phyloP scores from a whole-genome alignment of 192 early-diverging fungal species.

The Rhizoclosmatium sp. region DNA sequence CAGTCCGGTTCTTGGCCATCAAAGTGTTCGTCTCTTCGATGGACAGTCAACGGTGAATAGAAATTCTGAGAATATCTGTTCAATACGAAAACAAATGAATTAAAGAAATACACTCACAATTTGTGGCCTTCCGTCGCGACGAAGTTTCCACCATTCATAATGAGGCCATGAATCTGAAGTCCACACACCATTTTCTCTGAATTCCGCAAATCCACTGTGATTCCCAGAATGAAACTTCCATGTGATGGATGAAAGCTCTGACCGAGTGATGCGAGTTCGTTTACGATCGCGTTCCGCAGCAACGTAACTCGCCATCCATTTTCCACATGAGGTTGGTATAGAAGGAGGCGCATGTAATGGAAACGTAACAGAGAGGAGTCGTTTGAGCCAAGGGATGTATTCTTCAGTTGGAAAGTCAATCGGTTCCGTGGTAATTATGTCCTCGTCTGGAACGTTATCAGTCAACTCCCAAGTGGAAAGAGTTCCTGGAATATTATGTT shows the following conservation, averaged over 20 bases:
- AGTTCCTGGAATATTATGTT: not conserved
- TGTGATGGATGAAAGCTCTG: conserved; percentile 1
- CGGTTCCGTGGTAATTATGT: not conserved
- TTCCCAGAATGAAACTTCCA: conserved; percentile 14
- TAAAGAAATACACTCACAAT: not conserved
- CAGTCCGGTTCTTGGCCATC: not conserved
- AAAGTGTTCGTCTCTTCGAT: not conserved
- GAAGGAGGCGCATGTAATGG: conserved; percentile 24
- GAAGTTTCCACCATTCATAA: conserved; percentile 16
- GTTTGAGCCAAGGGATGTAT: conserved; percentile 21
- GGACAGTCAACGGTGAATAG: not conserved
- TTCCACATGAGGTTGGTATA: conserved; percentile 3
- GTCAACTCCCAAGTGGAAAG: not conserved
- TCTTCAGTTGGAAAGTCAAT: conserved; percentile 7
- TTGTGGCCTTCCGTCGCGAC: conserved; percentile 13
- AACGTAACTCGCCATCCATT: conserved; percentile 17
- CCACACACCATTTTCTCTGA: conserved; percentile 6
- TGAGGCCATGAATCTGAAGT: conserved; percentile 22
- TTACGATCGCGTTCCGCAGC: conserved; percentile 11
- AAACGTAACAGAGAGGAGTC: conserved; percentile 20
- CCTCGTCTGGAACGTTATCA: not conserved
- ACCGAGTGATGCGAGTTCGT: conserved; percentile 9
- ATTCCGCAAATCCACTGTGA: not conserved
- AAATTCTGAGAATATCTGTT: conserved; percentile 8
- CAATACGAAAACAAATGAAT: not conserved